A percentile compares a stretch with the other conserved stretches of the same genome.
Evolutionary conservation across 202 grass and related monocot species (phyloP).

Genomic region (Schoenoplectus triqueter): DNA sequence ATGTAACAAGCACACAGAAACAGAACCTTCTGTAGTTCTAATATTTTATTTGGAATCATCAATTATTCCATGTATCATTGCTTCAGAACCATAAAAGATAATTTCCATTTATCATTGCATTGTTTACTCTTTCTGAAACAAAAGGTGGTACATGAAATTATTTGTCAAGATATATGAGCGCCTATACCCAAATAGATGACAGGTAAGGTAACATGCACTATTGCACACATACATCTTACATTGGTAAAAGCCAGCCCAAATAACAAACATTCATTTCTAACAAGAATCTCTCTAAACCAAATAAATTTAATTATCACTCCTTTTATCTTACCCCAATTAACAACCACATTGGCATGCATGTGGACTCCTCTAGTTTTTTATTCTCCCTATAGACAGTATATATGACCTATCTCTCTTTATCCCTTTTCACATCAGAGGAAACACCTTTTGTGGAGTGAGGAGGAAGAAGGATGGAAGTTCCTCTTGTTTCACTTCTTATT

Average conservation of each 20-base stretch:
- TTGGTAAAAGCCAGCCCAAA: neutral
- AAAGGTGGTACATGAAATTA: neutral
- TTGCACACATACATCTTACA: conserved; percentile 17
- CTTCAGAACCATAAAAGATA: neutral
- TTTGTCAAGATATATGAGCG: conserved; percentile 16
- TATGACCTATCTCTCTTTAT: conserved; percentile 26
- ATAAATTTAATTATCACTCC: conserved; percentile 24
- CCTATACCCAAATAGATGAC: conserved; percentile 12
- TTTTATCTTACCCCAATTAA: conserved; percentile 27
- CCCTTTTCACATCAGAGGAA: conserved; percentile 24
- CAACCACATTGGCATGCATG: conserved; percentile 40
- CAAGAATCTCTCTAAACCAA: conserved; percentile 36
- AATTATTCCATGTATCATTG: conserved; percentile 13
- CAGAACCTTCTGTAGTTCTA: conserved; percentile 11
- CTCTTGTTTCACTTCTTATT: conserved; percentile 22
- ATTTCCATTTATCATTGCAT: neutral
- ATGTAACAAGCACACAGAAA: neutral
- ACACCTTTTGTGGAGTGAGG: conserved; percentile 17
- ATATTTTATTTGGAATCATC: neutral
- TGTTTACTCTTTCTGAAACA: neutral
- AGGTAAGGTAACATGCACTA: conserved; percentile 35
- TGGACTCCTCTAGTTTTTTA: conserved; percentile 35
- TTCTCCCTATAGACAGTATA: conserved; percentile 34
- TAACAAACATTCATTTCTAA: conserved; percentile 35
- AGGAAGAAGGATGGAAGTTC: conserved; percentile 19